A percentile compares a stretch with the other conserved stretches of the same genome.
Evolutionary conservation across 2,329 filamentous ascomycete genomes (phyloP).

Genomic region (Colletotrichum sp.): DNA sequence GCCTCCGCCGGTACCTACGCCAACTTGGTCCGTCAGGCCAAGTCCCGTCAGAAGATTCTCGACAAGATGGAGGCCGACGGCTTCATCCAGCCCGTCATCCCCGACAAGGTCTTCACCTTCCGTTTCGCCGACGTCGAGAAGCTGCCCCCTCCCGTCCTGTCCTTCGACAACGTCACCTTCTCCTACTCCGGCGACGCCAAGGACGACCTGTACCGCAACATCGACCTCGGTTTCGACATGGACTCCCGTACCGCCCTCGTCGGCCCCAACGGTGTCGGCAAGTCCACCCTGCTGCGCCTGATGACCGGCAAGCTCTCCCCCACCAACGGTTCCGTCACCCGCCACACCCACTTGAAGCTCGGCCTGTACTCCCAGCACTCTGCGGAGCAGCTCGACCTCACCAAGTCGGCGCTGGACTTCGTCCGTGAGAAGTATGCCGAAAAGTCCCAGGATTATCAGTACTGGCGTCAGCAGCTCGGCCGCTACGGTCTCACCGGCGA

Average conservation of each 20-base stretch:
- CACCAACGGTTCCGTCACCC: slow-evolving; percentile 79
- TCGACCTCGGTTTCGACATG: slow-evolving; percentile 99
- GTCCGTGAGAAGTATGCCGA: slow-evolving; percentile 92
- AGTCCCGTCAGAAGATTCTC: slow-evolving; percentile 98
- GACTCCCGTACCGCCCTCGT: slow-evolving; percentile 97
- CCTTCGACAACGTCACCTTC: slow-evolving; percentile 97
- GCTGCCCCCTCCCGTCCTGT: slow-evolving; percentile 95
- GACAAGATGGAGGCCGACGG: slow-evolving; percentile 99
- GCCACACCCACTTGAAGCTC: slow-evolving; percentile 98
- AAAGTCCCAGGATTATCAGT: slow-evolving; percentile 97
- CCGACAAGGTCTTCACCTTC: slow-evolving; percentile 94
- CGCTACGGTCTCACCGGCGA: slow-evolving; percentile 93
- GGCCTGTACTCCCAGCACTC: slow-evolving; percentile 99
- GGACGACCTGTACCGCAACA: slow-evolving; percentile 94
- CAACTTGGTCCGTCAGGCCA: slow-evolving; percentile 98
- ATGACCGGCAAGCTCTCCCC: slow-evolving; percentile 96
- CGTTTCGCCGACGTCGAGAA: slow-evolving; percentile 99
- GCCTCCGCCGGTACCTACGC: slow-evolving; percentile 99
- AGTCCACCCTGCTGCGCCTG: slow-evolving; percentile 92
- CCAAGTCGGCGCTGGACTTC: slow-evolving; percentile 97
- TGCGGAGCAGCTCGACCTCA: slow-evolving; percentile 96
- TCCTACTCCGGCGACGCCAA: slow-evolving; percentile 90
- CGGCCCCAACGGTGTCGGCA: slow-evolving; percentile 98
- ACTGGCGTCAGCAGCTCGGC: slow-evolving; percentile 98
- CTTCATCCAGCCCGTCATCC: slow-evolving; percentile 88